Base-by-base conservation (phyloP, 108 stramenopile species). In the Pseudonitzschia multistriata region DNA sequence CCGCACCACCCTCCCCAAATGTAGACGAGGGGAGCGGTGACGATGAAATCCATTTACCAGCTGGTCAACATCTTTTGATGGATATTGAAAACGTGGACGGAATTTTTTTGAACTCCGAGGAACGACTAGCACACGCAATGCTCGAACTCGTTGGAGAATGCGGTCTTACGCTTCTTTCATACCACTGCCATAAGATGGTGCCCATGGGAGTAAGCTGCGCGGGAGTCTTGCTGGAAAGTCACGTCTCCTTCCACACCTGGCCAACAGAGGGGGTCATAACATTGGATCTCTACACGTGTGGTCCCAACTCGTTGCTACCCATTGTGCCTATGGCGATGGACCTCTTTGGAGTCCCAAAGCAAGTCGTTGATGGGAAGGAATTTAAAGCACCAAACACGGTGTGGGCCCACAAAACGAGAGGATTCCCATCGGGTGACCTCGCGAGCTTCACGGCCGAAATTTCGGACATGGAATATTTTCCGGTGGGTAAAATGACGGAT, bases 261-360 rank as follows among this genome's bases (percentile, higher is more conserved):
- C 93, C 93, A 0, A 42, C 24, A 19, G 77, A 86, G 55, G 93
- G 93, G 22, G 89, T 90, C 5, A 88, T 91, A 65, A 84, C 84
- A 3, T 62, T 94, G 57, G 92, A 93, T 73, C 64, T 93, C 48
- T 93, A 83, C 71, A 91, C 88, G 10, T 91, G 85, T 73, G 92
- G 91, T 13, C 70, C 77, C 4, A 75, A 77, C 5, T 66, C 77
- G 13, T 53, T 89, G 53, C 49, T 94, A 31, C 88, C 88, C 14
- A 66, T 86, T 34, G 60, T 94, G 14, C 83, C 89, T 0, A 30
- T 73, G 0, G 82, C 83, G 37, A 66, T 84, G 45, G 64, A 68
- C 22, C 67, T 90, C 39, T 93, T 93, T 83, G 82, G 75, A 28
- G 77, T 86, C 25, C 86, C 84, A 53, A 50, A 72, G 21, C 14